phyloP scores from a whole-genome alignment of 257 asterid species.

The Apocynum venetum region DNA sequence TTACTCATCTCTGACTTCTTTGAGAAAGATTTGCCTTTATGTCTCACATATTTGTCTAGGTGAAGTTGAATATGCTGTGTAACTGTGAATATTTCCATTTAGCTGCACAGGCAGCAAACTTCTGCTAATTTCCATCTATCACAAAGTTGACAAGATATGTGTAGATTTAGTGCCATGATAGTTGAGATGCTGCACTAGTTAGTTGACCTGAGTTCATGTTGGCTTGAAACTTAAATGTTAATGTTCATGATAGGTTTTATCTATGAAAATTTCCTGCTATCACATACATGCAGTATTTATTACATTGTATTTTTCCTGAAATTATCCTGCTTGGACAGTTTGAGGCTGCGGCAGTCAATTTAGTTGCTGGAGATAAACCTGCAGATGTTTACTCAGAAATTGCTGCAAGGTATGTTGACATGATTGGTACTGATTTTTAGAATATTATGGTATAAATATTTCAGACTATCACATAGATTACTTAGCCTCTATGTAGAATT shows the following conservation, averaged over 20 bases:
- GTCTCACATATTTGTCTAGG: neutral
- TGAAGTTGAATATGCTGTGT: neutral
- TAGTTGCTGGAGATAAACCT: slow-evolving; percentile 85
- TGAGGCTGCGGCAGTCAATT: slow-evolving; percentile 96
- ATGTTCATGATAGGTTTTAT: neutral
- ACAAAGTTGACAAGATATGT: neutral
- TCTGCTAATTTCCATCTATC: neutral
- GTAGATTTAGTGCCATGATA: neutral
- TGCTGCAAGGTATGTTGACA: slow-evolving; percentile 64
- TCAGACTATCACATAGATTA: neutral
- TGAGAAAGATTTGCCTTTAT: neutral
- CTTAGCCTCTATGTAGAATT: neutral
- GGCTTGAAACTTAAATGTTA: neutral
- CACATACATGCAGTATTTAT: neutral
- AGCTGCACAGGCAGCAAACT: neutral
- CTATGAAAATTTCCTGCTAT: neutral
- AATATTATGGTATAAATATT: neutral
- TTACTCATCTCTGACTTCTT: neutral
- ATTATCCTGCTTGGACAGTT: slow-evolving; percentile 45
- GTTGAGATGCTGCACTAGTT: neutral
- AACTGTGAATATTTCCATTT: neutral
- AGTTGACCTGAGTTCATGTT: neutral
- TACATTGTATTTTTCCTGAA: slow-evolving; percentile 17
- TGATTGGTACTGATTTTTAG: slow-evolving; percentile 4
- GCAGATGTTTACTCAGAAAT: slow-evolving; percentile 96